phyloP scores from a whole-genome alignment of 2,329 filamentous ascomycete species.

The Graphilbum fragrans region DNA sequence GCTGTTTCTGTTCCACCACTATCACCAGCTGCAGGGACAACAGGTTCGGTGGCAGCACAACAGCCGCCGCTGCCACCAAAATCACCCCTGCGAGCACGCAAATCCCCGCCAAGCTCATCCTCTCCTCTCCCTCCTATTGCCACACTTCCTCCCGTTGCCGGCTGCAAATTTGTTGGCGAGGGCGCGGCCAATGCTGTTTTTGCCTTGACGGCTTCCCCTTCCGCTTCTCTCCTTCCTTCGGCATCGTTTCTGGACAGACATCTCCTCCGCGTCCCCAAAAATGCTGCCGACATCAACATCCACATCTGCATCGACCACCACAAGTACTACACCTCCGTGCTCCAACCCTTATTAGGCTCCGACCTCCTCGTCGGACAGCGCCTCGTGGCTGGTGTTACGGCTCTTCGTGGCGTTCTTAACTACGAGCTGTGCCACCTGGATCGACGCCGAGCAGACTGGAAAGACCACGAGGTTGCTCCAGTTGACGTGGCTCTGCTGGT shows the following conservation, averaged over 20 bases:
- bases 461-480: slow-evolving; percentile 37
- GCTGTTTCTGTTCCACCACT: no score
- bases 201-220: not conserved
- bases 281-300: slow-evolving; percentile 33
- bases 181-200: slow-evolving; percentile 72
- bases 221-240: not conserved
- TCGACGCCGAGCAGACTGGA: slow-evolving; percentile 27
- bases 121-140: slow-evolving; percentile 4
- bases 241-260: slow-evolving; percentile 3
- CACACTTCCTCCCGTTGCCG: slow-evolving; percentile 6
- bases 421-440: slow-evolving; percentile 31
- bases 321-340: slow-evolving; percentile 34
- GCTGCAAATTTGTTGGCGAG: slow-evolving; percentile 39
- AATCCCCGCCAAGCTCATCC: not conserved
- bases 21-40: not conserved
- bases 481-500: slow-evolving; percentile 57
- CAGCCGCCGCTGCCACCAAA: not conserved
- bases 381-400: slow-evolving; percentile 33
- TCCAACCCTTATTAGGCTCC: slow-evolving; percentile 41
- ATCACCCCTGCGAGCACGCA: slow-evolving; percentile 27
- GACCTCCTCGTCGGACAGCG: slow-evolving; percentile 42
- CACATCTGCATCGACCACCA: slow-evolving; percentile 23
- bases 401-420: slow-evolving; percentile 37
- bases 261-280: slow-evolving; percentile 24
- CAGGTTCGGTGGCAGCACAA: not conserved